Percentiles rank a stretch among this genome's conserved stretches.
Conservation (phyloP, 305 asterid genomes). For the Plantago lanceolata region DNA sequence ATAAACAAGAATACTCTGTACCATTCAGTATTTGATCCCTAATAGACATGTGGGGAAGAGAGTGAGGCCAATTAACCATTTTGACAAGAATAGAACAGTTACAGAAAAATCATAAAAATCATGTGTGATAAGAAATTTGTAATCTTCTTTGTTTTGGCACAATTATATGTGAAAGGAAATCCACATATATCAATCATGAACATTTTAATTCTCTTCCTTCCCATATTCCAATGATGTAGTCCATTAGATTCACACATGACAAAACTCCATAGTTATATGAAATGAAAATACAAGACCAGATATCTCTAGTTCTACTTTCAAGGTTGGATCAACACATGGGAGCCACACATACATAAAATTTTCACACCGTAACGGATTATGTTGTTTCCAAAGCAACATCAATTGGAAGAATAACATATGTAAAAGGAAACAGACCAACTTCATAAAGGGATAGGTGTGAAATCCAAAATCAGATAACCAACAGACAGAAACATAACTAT, state of each 20-base stretch:
- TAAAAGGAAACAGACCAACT: neutral
- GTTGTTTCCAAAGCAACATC: conserved; percentile 3
- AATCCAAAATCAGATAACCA: conserved; percentile 17
- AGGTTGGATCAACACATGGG: neutral
- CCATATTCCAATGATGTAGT: neutral
- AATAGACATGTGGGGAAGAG: neutral
- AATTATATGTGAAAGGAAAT: neutral
- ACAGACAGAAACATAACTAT: conserved; percentile 7
- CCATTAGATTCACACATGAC: conserved; percentile 2
- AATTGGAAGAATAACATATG: neutral
- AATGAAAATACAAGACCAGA: neutral
- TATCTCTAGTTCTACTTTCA: neutral
- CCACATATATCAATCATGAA: neutral
- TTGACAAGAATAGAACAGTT: neutral
- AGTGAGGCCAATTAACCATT: neutral
- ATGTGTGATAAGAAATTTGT: neutral
- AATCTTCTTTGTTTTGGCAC: neutral
- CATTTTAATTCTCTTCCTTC: neutral
- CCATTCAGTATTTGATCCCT: neutral
- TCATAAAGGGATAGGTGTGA: conserved; percentile 6
- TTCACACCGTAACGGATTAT: neutral
- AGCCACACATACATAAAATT: neutral
- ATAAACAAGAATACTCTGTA: neutral
- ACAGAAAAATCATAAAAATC: neutral
- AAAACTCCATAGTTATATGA: neutral